A percentile compares a stretch with the other conserved stretches of the same genome.
These are phyloP conservation scores for Guyanaporus albipodus DNA, from an alignment of 768 basidiomycete species.

Conservation along the genomic window DNA sequence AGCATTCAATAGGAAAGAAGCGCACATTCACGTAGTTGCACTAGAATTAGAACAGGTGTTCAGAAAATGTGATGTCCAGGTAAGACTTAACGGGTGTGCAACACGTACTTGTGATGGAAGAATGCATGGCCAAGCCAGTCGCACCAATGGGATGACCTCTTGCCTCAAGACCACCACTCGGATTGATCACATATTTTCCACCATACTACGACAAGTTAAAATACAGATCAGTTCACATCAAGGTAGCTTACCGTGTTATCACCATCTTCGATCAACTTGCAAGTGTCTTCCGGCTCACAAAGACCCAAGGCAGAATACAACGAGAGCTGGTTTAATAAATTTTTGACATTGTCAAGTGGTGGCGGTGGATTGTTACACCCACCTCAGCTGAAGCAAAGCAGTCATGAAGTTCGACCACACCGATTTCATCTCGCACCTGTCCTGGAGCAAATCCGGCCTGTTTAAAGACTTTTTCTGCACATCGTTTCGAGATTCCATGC, in stretches of 20 bases:
- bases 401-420: slow-evolving; percentile 78
- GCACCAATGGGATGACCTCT: slow-evolving; percentile 82
- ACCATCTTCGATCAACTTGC: slow-evolving; percentile 65
- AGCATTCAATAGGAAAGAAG: background rate
- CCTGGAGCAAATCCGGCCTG: slow-evolving; percentile 64
- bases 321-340: slow-evolving; percentile 47
- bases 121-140: slow-evolving; percentile 78
- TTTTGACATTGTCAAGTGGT: background rate
- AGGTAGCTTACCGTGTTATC: slow-evolving; percentile 64
- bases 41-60: slow-evolving; percentile 33
- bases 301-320: slow-evolving; percentile 77
- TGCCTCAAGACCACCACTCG: slow-evolving; percentile 80
- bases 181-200: slow-evolving; percentile 78
- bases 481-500: slow-evolving; percentile 65
- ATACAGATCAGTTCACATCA: background rate
- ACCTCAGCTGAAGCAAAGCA: slow-evolving; percentile 83
- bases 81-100: no score
- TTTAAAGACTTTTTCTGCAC: slow-evolving; percentile 63
- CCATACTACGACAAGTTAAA: slow-evolving; percentile 49
- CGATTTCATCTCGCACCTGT: slow-evolving; percentile 65
- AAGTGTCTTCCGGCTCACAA: slow-evolving; percentile 57
- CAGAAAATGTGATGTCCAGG: no score
- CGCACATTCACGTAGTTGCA: slow-evolving; percentile 68
- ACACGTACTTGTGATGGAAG: slow-evolving; percentile 70
- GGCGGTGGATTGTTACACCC: background rate